These are phyloP conservation scores for Ascochyta rabiei DNA, from an alignment of 2,329 filamentous ascomycete genomes.

Conservation along the genomic window DNA sequence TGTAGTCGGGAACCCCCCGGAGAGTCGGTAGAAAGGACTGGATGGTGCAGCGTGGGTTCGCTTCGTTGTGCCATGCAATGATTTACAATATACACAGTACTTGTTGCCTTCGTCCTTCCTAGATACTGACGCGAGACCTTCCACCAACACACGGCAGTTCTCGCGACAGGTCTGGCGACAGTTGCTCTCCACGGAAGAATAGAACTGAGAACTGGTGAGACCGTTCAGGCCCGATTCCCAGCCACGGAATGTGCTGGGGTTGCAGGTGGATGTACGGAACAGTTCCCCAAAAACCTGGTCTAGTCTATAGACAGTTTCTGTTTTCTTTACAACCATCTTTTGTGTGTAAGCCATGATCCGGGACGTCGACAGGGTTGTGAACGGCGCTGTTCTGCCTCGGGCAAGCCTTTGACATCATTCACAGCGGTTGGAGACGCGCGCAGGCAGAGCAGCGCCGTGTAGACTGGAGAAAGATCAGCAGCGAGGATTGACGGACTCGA, in stretches of 20 bases:
- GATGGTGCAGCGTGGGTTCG: neutral
- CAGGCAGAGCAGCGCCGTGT: constrained; percentile 1
- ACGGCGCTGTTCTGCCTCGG: constrained; percentile 1
- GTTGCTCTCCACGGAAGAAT: neutral
- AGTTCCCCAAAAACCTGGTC: constrained; percentile 10
- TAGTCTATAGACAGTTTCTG: constrained; percentile 15
- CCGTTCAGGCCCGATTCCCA: constrained; percentile 4
- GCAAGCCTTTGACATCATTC: constrained; percentile 17
- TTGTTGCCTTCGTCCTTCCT: too few species aligned
- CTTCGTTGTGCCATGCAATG: too few species aligned
- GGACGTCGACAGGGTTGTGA: constrained; percentile 5
- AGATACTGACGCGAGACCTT: too few species aligned
- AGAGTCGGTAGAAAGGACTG: neutral
- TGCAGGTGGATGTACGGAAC: constrained; percentile 5
- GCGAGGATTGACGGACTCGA: constrained; percentile 1
- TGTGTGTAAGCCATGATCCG: neutral
- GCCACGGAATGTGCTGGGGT: neutral
- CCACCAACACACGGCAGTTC: too few species aligned
- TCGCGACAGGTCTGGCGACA: too few species aligned
- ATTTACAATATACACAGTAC: too few species aligned
- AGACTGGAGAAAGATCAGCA: constrained; percentile 4
- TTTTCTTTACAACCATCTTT: constrained; percentile 10
- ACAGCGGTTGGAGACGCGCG: neutral
- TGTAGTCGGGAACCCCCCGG: too few species aligned
- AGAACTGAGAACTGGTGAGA: neutral